Evolutionary conservation across 176 grass and related monocot species (phyloP).

Genomic region (Triticum monococcum): DNA sequence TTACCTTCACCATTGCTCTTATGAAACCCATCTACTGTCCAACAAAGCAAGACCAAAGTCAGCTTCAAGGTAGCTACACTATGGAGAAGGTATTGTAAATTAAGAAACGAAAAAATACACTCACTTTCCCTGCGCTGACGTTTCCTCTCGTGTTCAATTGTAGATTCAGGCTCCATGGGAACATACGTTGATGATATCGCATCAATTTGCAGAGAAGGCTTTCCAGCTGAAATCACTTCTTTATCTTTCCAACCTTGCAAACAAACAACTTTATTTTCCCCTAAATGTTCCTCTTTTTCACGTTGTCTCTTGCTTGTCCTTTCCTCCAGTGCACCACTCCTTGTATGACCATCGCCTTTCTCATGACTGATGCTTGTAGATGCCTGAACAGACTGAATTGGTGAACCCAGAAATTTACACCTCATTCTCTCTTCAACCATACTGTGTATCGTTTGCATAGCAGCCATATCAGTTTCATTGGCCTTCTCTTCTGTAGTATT

Average conservation of each 20-base stretch:
- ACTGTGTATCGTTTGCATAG: slow-evolving; percentile 48
- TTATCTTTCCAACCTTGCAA: slow-evolving; percentile 39
- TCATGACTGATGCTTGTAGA: slow-evolving; percentile 45
- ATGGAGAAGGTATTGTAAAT: neutral
- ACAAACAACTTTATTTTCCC: slow-evolving; percentile 56
- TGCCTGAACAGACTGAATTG: slow-evolving; percentile 35
- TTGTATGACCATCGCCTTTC: slow-evolving; percentile 49
- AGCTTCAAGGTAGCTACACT: neutral
- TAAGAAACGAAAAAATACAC: neutral
- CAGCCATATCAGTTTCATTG: slow-evolving; percentile 36
- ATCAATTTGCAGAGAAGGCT: slow-evolving; percentile 1
- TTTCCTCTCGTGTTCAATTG: slow-evolving; percentile 50
- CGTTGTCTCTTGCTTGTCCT: slow-evolving; percentile 45
- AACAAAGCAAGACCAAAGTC: slow-evolving; percentile 12
- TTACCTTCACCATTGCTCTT: slow-evolving; percentile 39
- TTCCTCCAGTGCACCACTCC: slow-evolving; percentile 15
- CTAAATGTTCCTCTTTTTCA: slow-evolving; percentile 72
- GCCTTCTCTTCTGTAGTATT: slow-evolving; percentile 7
- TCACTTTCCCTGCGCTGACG: slow-evolving; percentile 44
- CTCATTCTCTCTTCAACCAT: slow-evolving; percentile 88
- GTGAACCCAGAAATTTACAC: slow-evolving; percentile 51
- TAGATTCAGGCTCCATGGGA: neutral
- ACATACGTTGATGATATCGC: neutral
- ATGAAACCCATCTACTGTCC: slow-evolving; percentile 39
- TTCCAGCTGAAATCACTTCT: slow-evolving; percentile 32